Evolutionary conservation across 495 filamentous ascomycete genomes (phyloP).

Genomic region (Podospora tetraspora): DNA sequence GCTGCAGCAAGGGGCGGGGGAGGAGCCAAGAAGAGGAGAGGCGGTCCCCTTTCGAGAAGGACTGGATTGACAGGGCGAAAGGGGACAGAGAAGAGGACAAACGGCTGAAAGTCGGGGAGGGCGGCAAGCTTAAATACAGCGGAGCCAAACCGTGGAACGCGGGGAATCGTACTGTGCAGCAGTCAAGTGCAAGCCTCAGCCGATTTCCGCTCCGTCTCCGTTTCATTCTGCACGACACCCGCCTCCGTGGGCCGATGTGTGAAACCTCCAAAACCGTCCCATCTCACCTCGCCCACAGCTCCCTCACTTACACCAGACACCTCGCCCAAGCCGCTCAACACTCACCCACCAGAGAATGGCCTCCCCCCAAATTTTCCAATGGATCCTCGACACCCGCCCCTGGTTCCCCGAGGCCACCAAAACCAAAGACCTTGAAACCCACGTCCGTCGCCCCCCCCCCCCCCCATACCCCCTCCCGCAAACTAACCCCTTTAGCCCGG

Average conservation of each 20-base stretch:
- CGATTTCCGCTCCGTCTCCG: neutral
- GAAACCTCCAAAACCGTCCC: constrained; percentile 6
- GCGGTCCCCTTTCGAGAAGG: neutral
- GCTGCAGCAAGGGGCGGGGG: neutral
- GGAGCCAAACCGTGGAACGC: neutral
- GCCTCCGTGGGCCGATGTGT: constrained; percentile 7
- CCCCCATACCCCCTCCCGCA: neutral
- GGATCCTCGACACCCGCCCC: constrained; percentile 43
- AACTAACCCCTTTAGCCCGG: constrained; percentile 23
- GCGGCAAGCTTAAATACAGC: constrained; percentile 1
- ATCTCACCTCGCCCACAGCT: neutral
- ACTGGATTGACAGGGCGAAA: neutral
- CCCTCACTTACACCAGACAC: neutral
- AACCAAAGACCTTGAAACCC: constrained; percentile 36
- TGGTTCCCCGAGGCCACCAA: constrained; percentile 40
- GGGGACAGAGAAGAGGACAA: neutral
- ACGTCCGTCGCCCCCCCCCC: constrained; percentile 25
- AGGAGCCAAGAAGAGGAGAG: neutral
- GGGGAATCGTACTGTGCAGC: neutral
- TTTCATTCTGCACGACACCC: constrained; percentile 9
- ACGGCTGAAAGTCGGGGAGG: neutral
- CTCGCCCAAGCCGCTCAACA: neutral
- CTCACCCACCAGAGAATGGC: constrained; percentile 9
- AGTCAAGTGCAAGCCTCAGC: constrained; percentile 3
- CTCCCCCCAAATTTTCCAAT: constrained; percentile 34